Conservation (phyloP, 2,329 filamentous ascomycete genomes). For the Calonectria pauciramosa region DNA sequence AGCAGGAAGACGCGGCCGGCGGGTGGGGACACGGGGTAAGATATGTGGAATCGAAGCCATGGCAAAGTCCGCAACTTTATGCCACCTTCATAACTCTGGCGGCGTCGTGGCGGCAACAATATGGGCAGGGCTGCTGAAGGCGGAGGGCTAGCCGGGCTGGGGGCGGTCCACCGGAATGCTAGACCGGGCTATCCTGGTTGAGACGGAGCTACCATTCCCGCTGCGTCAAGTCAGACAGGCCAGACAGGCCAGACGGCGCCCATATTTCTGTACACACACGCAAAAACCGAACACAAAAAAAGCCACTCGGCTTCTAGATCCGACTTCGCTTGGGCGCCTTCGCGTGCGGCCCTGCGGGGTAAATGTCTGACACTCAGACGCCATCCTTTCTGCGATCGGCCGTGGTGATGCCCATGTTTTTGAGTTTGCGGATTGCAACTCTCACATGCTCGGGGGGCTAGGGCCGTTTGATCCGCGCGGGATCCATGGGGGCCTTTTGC, state of each 20-base stretch:
- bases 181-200: constrained; percentile 2
- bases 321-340: neutral
- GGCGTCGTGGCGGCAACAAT: neutral
- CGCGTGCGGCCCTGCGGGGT: neutral
- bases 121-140: neutral
- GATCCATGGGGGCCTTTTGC: neutral
- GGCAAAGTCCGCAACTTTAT: neutral
- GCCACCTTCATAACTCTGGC: neutral
- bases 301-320: constrained; percentile 1
- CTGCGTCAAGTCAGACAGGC: neutral
- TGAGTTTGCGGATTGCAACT: neutral
- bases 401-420: neutral
- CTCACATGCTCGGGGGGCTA: neutral
- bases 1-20: neutral
- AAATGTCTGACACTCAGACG: neutral
- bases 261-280: neutral
- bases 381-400: neutral
- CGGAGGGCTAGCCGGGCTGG: neutral
- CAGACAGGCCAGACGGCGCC: neutral
- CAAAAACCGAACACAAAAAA: too few relatives aligned
- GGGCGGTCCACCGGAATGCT: neutral
- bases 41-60: neutral
- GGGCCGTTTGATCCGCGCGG: neutral
- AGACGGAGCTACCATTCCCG: neutral
- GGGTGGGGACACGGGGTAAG: neutral